Base-by-base conservation (phyloP, 75 land plant genomes). In the Pinus albicaulis region DNA sequence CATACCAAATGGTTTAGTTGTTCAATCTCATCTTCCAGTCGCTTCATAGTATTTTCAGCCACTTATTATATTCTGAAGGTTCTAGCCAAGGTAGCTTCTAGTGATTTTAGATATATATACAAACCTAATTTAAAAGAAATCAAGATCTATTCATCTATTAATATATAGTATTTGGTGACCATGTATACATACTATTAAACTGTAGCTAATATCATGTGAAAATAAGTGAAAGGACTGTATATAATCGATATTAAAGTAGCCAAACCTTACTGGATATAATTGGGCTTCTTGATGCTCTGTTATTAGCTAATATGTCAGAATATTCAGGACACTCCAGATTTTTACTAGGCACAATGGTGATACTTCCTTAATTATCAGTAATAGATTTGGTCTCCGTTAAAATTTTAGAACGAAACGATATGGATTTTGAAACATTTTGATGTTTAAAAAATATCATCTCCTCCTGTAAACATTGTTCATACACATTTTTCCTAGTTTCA, bases 11-110 rank as follows among this genome's bases (percentile, higher is more conserved):
- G 80, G 25, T 92, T 94, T 58, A 94, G 80, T 7, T 94, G 92
- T 41, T 89, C 90, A 71, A 94, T 92, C 78, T 92, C 94, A 78
- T 86, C 90, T 81, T 84, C 86, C 74, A 91, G 89, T 41, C 85
- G 87, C 80, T 86, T 92, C 52, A 85, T 73, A 20, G 82, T 71
- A 52, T 82, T 79, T 53, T 94, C 97, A 69, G 90, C 90, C 86
- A 77, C 85, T 55, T 87, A 81, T 79, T 94, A 94, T 74, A 94
- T 88, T 80, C 94, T 87, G 72, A 94, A 75, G 15, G 94, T 76
- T 60, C 94, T 94, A 80, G 83, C 85, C 66, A 94, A 73, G 23
- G 82, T 84, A 59, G 80, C 78, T 73, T 94, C 88, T 63, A 93
- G 71, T 17, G 87, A 81, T 70, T 89, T 94, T 15, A 86, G 81